These are phyloP conservation scores for Sclerotinia subarctica DNA, from an alignment of 2,329 filamentous ascomycete species.

Conservation along the genomic window DNA sequence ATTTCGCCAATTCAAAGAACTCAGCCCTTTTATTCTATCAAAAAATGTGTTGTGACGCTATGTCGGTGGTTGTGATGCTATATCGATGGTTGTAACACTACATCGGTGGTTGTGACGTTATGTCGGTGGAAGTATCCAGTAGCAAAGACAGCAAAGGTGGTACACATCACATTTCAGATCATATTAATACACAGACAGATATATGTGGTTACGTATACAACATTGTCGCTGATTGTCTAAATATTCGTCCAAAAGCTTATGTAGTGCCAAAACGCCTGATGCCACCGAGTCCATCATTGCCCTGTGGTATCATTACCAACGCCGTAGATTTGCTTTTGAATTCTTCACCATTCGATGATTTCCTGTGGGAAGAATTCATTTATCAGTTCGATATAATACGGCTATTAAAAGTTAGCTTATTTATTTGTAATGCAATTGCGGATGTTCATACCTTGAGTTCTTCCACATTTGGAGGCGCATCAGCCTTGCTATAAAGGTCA, in stretches of 20 bases:
- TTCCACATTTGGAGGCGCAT: conserved; percentile 71
- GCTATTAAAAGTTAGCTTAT: conserved; percentile 42
- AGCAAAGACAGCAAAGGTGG: background rate
- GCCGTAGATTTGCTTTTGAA: conserved; percentile 24
- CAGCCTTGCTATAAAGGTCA: conserved; percentile 88
- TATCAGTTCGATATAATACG: conserved; percentile 72
- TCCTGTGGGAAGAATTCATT: conserved; percentile 66
- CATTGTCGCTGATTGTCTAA: background rate
- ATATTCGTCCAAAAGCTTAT: background rate
- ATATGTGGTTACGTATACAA: background rate
- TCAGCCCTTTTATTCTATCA: background rate
- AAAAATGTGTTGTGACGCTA: too few species aligned
- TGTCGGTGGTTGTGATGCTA: too few species aligned
- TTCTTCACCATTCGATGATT: conserved; percentile 64
- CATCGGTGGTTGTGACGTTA: too few species aligned
- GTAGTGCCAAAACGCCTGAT: background rate
- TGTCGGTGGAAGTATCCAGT: background rate
- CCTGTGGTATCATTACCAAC: background rate
- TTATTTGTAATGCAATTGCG: background rate
- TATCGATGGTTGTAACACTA: too few species aligned
- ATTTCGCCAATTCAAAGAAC: background rate
- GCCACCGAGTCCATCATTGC: background rate
- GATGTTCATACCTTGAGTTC: conserved; percentile 63
- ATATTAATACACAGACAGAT: background rate
- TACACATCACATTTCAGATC: background rate